These are phyloP conservation scores for Oidiodendron maius DNA, from an alignment of 495 filamentous ascomycete genomes.

Conservation along the genomic window DNA sequence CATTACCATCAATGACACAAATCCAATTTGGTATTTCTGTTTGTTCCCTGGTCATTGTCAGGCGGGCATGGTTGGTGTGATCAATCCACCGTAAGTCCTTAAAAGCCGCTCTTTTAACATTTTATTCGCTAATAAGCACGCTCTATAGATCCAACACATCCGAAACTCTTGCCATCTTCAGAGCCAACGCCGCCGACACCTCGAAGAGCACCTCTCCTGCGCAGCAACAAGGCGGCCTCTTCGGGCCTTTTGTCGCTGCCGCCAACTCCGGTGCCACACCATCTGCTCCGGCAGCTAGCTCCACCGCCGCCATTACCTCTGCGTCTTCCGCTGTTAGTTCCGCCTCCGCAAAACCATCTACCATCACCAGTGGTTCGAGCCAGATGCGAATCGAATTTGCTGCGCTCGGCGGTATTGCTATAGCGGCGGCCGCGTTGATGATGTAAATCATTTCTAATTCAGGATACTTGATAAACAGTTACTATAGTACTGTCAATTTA, in stretches of 20 bases:
- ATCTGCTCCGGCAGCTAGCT: background rate
- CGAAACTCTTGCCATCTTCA: constrained; percentile 29
- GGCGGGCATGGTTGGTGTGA: constrained; percentile 45
- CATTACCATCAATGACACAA: constrained; percentile 49
- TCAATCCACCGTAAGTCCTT: constrained; percentile 37
- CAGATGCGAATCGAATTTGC: too few relatives aligned
- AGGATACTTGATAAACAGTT: too few relatives aligned
- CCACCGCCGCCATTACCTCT: background rate
- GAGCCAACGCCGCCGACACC: constrained; percentile 22
- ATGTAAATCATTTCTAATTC: too few relatives aligned
- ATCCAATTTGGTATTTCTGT: constrained; percentile 58
- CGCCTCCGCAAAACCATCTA: too few relatives aligned
- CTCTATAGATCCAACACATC: constrained; percentile 17
- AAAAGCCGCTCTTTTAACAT: constrained; percentile 23
- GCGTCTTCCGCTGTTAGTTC: too few relatives aligned
- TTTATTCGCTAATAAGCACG: constrained; percentile 2
- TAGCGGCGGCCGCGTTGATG: too few relatives aligned
- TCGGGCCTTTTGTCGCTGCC: too few relatives aligned
- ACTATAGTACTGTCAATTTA: too few relatives aligned
- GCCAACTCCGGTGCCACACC: too few relatives aligned
- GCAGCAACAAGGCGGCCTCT: constrained; percentile 11
- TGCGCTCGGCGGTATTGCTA: too few relatives aligned
- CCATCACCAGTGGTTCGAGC: too few relatives aligned
- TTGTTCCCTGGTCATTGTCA: constrained; percentile 41
- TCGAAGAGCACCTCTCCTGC: constrained; percentile 12